Conservation (phyloP, 2,329 filamentous ascomycete genomes). For the Aspergillus piperis region DNA sequence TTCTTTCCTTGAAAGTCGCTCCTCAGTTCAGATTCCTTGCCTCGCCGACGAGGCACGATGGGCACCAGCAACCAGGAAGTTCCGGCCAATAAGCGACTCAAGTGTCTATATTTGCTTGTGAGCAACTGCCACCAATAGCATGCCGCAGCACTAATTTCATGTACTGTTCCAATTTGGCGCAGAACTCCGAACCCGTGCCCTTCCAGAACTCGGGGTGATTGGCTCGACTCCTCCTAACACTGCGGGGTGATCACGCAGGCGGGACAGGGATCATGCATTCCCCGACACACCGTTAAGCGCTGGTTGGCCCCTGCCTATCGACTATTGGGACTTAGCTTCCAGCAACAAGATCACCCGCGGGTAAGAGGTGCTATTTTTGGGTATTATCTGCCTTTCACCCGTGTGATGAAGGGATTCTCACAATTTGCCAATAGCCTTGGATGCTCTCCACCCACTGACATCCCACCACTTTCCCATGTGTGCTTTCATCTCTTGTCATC, state of each 20-base stretch:
- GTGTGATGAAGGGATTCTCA: background rate
- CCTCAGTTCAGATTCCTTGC: too few relatives aligned
- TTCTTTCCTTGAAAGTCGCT: background rate
- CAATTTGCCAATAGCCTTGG: background rate
- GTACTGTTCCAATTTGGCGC: background rate
- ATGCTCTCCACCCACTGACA: background rate
- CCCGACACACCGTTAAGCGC: background rate
- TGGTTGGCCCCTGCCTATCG: background rate
- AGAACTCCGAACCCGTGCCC: background rate
- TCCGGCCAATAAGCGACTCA: too few relatives aligned
- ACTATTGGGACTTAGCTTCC: background rate
- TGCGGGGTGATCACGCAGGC: background rate
- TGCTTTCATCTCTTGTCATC: background rate
- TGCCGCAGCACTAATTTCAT: background rate
- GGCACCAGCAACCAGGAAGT: too few relatives aligned
- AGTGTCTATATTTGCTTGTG: background rate
- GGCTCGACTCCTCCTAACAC: background rate
- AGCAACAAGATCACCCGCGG: background rate
- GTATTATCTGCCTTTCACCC: background rate
- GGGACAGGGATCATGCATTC: background rate
- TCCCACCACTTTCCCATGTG: background rate
- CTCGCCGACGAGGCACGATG: too few relatives aligned
- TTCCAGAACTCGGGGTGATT: background rate
- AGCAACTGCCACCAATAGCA: background rate
- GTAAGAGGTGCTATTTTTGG: slow-evolving; percentile 9